Conservation (phyloP, 2,329 filamentous ascomycete species). For the Verruconis gallopava region DNA sequence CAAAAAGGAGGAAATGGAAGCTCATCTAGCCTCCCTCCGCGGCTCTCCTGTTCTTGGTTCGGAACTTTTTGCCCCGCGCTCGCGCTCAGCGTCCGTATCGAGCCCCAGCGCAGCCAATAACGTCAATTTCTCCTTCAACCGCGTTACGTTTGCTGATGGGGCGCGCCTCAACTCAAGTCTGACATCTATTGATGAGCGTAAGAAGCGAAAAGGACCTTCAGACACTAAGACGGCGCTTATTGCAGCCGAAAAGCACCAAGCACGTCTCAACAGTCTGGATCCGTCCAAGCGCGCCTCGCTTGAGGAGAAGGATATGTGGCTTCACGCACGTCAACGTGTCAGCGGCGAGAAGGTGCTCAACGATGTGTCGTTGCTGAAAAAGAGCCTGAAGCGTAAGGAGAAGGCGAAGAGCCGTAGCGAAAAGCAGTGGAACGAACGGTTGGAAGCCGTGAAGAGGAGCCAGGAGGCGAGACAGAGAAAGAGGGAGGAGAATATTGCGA, state of each 20-base stretch:
- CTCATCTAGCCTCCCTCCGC: constrained; percentile 41
- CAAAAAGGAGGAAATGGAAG: constrained; percentile 44
- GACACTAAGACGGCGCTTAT: constrained; percentile 79
- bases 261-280: constrained; percentile 62
- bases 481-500: constrained; percentile 44
- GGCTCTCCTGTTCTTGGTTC: constrained; percentile 31
- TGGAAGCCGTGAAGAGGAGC: constrained; percentile 32
- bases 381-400: constrained; percentile 88
- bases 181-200: constrained; percentile 43
- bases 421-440: constrained; percentile 55
- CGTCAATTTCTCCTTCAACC: constrained; percentile 81
- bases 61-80: constrained; percentile 9
- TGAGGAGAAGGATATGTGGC: constrained; percentile 87
- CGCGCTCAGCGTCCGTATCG: constrained; percentile 26
- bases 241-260: constrained; percentile 75
- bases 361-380: constrained; percentile 71
- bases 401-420: constrained; percentile 81
- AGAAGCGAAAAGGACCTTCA: constrained; percentile 68
- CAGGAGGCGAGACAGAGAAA: constrained; percentile 37
- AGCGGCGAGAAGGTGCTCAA: constrained; percentile 84
- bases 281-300: constrained; percentile 73
- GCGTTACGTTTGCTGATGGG: constrained; percentile 82
- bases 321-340: constrained; percentile 76
- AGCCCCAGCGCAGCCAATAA: constrained; percentile 35
- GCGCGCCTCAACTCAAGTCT: constrained; percentile 63